Base-by-base conservation (phyloP, 2,329 filamentous ascomycete genomes). In the Colletotrichum higginsianum region DNA sequence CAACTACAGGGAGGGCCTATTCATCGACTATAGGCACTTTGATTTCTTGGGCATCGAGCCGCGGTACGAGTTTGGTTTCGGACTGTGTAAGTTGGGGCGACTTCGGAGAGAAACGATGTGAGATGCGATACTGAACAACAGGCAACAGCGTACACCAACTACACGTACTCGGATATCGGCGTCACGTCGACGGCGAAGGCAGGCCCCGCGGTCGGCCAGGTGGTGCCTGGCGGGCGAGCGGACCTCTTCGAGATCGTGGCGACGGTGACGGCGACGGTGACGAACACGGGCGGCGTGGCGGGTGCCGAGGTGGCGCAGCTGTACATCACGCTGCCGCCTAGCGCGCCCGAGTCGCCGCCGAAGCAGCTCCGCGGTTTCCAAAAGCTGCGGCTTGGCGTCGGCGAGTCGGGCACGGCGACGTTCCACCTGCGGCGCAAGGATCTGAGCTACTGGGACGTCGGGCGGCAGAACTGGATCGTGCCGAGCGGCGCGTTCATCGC, bases 281-380 rank as follows among this genome's bases (percentile, higher is more conserved):
- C 85, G 72, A 95, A 96, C 84, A 89, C 85, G 2, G 93, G 93
- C 44, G 78, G 76, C 0, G 82, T 90, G 0, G 79, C 82, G 2
- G 92, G 92, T 23, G 91, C 92, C 73, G 90, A 92, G 73, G 89
- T 94, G 0, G 85, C 89, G 0, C 92, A 94, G 84, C 80, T 93
- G 6, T 88, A 87, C 76, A 76, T 88, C 23, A 80, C 81, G 9
- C 81, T 85, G 58, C 84, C 86, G 5, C 75, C 81, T 42, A 77
- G 80, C 12, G 81, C 82, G 26, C 80, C 79, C 5, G 74, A 80
- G 2, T 79, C 82, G 2, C 85, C 92, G 0, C 83, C 87, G 0
- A 84, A 86, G 53, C 90, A 92, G 77, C 83, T 93, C n/a, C 86
- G 91, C 35, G 90, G 89, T 4, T 93, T 93, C 74, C 87, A 91